Evolutionary conservation across 2,329 filamentous ascomycete genomes (phyloP).

Genomic region (Claviceps arundinis): DNA sequence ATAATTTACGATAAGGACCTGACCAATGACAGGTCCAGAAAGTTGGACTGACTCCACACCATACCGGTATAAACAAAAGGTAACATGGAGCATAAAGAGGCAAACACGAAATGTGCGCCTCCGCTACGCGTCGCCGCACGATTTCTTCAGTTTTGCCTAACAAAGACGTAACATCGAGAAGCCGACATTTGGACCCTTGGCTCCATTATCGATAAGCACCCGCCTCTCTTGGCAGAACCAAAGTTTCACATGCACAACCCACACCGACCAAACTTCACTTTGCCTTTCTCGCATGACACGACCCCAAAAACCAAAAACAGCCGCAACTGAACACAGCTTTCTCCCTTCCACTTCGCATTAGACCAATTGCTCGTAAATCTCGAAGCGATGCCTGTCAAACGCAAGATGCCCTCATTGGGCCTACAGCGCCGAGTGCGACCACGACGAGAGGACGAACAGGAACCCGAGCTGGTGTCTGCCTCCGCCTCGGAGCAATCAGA

Average conservation of each 20-base stretch:
- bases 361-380: too few species aligned
- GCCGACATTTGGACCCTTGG: neutral
- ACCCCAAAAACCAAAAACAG: neutral
- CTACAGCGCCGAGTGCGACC: slow-evolving; percentile 31
- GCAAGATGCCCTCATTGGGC: slow-evolving; percentile 24
- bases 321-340: neutral
- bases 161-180: too few species aligned
- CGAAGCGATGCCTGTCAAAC: slow-evolving; percentile 20
- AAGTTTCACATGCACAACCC: neutral
- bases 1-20: too few species aligned
- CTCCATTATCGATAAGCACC: slow-evolving; percentile 5
- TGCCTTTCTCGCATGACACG: neutral
- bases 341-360: neutral
- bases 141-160: too few species aligned
- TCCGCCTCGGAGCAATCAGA: slow-evolving; percentile 10
- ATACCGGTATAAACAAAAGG: too few species aligned
- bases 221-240: neutral
- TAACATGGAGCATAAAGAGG: too few species aligned
- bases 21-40: too few species aligned
- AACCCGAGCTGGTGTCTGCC: slow-evolving; percentile 20
- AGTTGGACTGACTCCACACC: too few species aligned
- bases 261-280: neutral
- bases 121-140: too few species aligned
- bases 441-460: slow-evolving; percentile 30
- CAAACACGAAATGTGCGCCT: too few species aligned